Evolutionary conservation across 352 stramenopile species (phyloP).

Genomic region (Phytophthora tubulina): DNA sequence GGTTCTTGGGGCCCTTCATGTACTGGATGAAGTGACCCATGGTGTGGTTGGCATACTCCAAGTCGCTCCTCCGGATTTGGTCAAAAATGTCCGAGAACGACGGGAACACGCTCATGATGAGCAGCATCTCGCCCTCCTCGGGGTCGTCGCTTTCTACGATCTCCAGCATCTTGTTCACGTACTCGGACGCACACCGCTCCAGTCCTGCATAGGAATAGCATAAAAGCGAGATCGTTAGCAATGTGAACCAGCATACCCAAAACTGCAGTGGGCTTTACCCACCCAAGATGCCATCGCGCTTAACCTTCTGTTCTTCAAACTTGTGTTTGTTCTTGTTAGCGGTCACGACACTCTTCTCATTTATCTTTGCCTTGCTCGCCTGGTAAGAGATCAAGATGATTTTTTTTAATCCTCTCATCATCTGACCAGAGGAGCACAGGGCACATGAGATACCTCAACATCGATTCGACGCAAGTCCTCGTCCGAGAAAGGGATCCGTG

Average conservation of each 20-base stretch:
- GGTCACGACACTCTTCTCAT: conserved; percentile 72
- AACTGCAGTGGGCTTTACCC: neutral
- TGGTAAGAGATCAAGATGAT: conserved; percentile 50
- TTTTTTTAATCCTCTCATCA: conserved; percentile 43
- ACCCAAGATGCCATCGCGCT: conserved; percentile 86
- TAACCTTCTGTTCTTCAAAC: conserved; percentile 86
- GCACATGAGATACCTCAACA: conserved; percentile 53
- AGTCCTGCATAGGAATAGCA: conserved; percentile 49
- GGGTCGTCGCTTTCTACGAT: conserved; percentile 83
- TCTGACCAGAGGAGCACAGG: conserved; percentile 41
- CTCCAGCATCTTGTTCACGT: conserved; percentile 87
- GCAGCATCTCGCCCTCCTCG: conserved; percentile 82
- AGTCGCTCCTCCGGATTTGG: conserved; percentile 82
- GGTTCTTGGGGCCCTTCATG: conserved; percentile 87
- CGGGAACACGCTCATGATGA: conserved; percentile 89
- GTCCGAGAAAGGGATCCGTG: conserved; percentile 88
- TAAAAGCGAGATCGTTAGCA: conserved; percentile 8
- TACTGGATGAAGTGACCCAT: conserved; percentile 90
- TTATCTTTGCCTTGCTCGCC: conserved; percentile 70
- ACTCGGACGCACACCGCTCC: conserved; percentile 88
- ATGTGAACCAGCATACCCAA: neutral
- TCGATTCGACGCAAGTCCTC: conserved; percentile 84
- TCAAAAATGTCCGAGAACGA: conserved; percentile 90
- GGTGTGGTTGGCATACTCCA: conserved; percentile 86
- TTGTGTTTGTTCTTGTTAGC: conserved; percentile 82